Evolutionary conservation across 2,329 filamentous ascomycete species (phyloP).

Genomic region (Ilyonectria robusta): DNA sequence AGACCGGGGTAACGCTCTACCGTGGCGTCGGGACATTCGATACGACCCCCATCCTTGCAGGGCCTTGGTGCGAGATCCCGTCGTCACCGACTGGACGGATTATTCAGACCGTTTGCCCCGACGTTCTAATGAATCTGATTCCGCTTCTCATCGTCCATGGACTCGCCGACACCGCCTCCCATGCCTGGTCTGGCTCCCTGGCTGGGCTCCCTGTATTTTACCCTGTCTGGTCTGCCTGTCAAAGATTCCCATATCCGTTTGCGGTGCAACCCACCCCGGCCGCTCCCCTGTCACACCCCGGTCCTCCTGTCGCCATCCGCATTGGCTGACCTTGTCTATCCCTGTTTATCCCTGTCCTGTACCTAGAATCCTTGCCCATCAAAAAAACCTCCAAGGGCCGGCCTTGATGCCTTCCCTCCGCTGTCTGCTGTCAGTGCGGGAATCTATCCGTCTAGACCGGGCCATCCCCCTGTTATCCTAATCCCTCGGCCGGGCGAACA

Average conservation of each 20-base stretch:
- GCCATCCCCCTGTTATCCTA: neutral
- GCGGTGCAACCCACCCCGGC: slow-evolving; percentile 22
- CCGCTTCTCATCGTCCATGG: slow-evolving; percentile 5
- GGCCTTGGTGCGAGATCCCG: slow-evolving; percentile 14
- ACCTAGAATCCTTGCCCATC: slow-evolving; percentile 20
- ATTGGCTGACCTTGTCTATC: slow-evolving; percentile 25
- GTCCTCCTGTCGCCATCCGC: slow-evolving; percentile 19
- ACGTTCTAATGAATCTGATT: slow-evolving; percentile 5
- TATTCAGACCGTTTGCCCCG: slow-evolving; percentile 9
- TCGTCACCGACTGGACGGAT: slow-evolving; percentile 26
- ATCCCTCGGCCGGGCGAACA: slow-evolving; percentile 22
- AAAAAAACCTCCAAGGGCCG: slow-evolving; percentile 9
- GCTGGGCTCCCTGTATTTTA: neutral
- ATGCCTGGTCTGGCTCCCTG: neutral
- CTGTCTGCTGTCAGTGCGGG: slow-evolving; percentile 40
- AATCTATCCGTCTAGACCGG: slow-evolving; percentile 42
- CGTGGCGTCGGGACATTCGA: slow-evolving; percentile 23
- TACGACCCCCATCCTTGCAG: slow-evolving; percentile 6
- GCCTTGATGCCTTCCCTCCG: neutral
- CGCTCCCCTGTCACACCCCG: slow-evolving; percentile 28
- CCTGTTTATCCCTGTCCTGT: slow-evolving; percentile 3
- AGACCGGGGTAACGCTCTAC: slow-evolving; percentile 4
- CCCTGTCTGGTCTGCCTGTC: slow-evolving; percentile 22
- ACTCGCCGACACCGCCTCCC: slow-evolving; percentile 17
- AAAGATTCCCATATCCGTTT: slow-evolving; percentile 23